These are phyloP conservation scores for Hypoxylon sp. DNA, from an alignment of 2,329 filamentous ascomycete species.

Conservation along the genomic window DNA sequence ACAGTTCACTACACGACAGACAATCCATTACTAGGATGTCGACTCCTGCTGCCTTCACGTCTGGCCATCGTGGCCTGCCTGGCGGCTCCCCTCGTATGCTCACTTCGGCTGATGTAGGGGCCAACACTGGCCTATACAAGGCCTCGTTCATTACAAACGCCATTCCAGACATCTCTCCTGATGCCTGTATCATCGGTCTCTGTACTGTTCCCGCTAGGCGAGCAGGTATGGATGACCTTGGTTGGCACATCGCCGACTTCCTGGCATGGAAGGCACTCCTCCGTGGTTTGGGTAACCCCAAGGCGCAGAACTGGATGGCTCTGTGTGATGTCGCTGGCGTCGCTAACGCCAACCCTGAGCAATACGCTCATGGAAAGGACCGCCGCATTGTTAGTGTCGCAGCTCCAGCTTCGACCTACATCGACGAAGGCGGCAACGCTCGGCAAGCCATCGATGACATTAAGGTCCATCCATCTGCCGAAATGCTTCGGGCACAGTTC, in stretches of 20 bases:
- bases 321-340: constrained; percentile 43
- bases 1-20: neutral
- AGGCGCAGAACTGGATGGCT: constrained; percentile 48
- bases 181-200: constrained; percentile 44
- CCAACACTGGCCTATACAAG: constrained; percentile 27
- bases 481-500: constrained; percentile 42
- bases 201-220: constrained; percentile 46
- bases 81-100: constrained; percentile 4
- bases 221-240: constrained; percentile 45
- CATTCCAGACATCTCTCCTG: constrained; percentile 40
- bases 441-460: constrained; percentile 40
- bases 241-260: constrained; percentile 50
- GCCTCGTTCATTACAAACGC: constrained; percentile 43
- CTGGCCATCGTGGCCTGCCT: neutral
- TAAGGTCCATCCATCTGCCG: constrained; percentile 39
- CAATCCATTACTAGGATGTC: neutral
- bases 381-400: constrained; percentile 42
- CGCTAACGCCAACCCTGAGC: constrained; percentile 37
- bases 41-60: neutral
- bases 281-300: constrained; percentile 31
- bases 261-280: constrained; percentile 49
- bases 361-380: constrained; percentile 45
- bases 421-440: neutral
- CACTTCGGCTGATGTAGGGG: neutral
- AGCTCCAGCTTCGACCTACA: neutral